Evolutionary conservation across 352 stramenopile genomes (phyloP), one percentile per base, ranked within the genome.

Genomic region (Pythium phragmitis): DNA sequence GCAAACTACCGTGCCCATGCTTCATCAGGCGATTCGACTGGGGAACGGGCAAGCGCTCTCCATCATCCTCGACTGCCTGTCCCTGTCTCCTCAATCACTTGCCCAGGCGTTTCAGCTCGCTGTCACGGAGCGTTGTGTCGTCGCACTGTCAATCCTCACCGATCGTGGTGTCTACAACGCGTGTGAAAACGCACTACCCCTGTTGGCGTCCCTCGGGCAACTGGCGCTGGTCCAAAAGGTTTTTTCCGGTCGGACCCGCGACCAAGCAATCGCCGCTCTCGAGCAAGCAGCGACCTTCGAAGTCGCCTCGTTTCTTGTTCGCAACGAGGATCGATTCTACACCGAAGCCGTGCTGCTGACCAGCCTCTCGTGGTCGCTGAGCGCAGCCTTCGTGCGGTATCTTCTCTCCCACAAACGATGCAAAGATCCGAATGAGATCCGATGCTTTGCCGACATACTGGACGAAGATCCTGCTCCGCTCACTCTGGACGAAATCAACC

Each of bases 401-500:
- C 28, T 54, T 5, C 48, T 54, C 48, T 41, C 16, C 23, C 48
- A 54, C 14, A 28, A 17, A 11, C 26, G 48, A 17, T 11, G 26
- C 13, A 3, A 41, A 21, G 48, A 54, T 17, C 30, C 12, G 17
- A 41, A 7, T 14, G 21, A 26, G 8, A 28, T 54, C 9, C 48
- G 33, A 16, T 41, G 48, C 48, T 54, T 41, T 26, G 26, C 48
- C 12, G 1, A 30, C 19, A 13, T 54, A 28, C 48, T 54, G 11
- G 4, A 54, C 5, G 14, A 54, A 39, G 48, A 54, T 19, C 6
- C 8, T 6, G 12, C 26, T n/a, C 48, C 48, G 16, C 48, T 54
- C 16, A 54, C 48, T 2, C 8, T 54, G 12, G 48, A 41, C 11
- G 48, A 54, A 26, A 54, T 54, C 48, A 54, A 54, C 9, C 14